Evolutionary conservation across 2,329 filamentous ascomycete genomes (phyloP).

Genomic region (Celoporthe dispersa): DNA sequence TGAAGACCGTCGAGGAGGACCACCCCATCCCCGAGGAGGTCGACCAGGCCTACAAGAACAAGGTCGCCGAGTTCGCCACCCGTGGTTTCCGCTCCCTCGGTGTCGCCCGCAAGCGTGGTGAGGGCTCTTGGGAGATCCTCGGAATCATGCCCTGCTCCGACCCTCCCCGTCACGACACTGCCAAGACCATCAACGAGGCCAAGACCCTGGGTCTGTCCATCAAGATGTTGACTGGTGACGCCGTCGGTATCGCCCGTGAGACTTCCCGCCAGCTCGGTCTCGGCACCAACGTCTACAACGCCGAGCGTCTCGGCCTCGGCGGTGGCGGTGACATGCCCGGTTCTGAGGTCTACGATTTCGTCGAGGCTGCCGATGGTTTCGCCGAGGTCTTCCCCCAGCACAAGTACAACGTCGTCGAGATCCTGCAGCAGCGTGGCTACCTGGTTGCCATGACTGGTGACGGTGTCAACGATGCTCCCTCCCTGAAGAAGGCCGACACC

Average conservation of each 20-base stretch:
- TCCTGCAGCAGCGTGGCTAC: slow-evolving; percentile 90
- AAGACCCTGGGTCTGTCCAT: slow-evolving; percentile 86
- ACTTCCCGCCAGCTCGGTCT: slow-evolving; percentile 90
- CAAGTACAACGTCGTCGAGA: slow-evolving; percentile 94
- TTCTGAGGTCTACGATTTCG: slow-evolving; percentile 93
- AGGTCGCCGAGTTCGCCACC: slow-evolving; percentile 87
- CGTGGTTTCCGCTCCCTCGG: slow-evolving; percentile 94
- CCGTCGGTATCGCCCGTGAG: slow-evolving; percentile 90
- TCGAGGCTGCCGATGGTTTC: slow-evolving; percentile 93
- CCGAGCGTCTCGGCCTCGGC: slow-evolving; percentile 87
- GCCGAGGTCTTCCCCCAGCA: slow-evolving; percentile 94
- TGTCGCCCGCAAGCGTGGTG: slow-evolving; percentile 86
- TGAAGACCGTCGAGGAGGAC: slow-evolving; percentile 86
- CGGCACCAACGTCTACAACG: slow-evolving; percentile 92
- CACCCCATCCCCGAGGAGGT: slow-evolving; percentile 77
- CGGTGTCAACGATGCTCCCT: slow-evolving; percentile 92
- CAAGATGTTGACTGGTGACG: slow-evolving; percentile 96
- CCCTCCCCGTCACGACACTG: slow-evolving; percentile 88
- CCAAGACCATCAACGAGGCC: slow-evolving; percentile 87
- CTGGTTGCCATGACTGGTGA: slow-evolving; percentile 96
- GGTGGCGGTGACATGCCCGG: slow-evolving; percentile 91
- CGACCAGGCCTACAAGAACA: slow-evolving; percentile 87
- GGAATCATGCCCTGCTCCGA: slow-evolving; percentile 95
- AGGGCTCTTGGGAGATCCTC: slow-evolving; percentile 85
- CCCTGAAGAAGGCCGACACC: slow-evolving; percentile 93